Evolutionary conservation across 129 eudicot species (phyloP).

Genomic region (Glebionis coronaria): DNA sequence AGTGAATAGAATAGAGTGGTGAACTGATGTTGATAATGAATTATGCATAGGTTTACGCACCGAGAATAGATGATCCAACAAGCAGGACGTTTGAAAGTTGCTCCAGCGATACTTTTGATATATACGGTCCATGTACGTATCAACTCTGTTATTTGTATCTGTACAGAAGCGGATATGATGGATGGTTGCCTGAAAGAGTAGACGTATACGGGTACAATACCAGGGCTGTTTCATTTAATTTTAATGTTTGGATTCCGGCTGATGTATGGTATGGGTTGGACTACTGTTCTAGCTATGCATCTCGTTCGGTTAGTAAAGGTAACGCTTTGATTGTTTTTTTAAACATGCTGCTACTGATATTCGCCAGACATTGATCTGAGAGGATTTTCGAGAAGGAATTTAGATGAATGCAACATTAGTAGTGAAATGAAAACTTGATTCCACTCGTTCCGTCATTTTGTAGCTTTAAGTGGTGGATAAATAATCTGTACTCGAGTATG

Average conservation of each 20-base stretch:
- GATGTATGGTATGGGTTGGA: slow-evolving; percentile 63
- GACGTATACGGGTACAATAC: slow-evolving; percentile 59
- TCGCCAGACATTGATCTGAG: neutral
- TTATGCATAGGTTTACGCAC: slow-evolving; percentile 66
- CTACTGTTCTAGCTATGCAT: slow-evolving; percentile 36
- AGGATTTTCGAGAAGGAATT: neutral
- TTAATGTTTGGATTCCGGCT: slow-evolving; percentile 52
- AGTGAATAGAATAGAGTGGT: neutral
- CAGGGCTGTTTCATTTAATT: slow-evolving; percentile 49
- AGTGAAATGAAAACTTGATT: neutral
- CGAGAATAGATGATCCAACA: slow-evolving; percentile 71
- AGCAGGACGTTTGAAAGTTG: slow-evolving; percentile 69
- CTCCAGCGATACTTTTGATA: slow-evolving; percentile 57
- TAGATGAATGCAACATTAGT: neutral
- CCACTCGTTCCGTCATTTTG: neutral
- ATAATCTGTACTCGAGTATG: slow-evolving; percentile 9
- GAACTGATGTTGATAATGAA: neutral
- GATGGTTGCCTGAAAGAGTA: slow-evolving; percentile 78
- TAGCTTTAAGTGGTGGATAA: neutral
- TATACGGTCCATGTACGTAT: slow-evolving; percentile 76
- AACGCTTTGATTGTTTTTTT: no score
- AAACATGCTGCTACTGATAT: no score
- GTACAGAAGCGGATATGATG: slow-evolving; percentile 81
- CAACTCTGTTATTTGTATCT: slow-evolving; percentile 69
- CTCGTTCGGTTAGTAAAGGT: neutral